phyloP scores from a whole-genome alignment of 1,284 basidiomycete species.

The Tilletia indica region DNA sequence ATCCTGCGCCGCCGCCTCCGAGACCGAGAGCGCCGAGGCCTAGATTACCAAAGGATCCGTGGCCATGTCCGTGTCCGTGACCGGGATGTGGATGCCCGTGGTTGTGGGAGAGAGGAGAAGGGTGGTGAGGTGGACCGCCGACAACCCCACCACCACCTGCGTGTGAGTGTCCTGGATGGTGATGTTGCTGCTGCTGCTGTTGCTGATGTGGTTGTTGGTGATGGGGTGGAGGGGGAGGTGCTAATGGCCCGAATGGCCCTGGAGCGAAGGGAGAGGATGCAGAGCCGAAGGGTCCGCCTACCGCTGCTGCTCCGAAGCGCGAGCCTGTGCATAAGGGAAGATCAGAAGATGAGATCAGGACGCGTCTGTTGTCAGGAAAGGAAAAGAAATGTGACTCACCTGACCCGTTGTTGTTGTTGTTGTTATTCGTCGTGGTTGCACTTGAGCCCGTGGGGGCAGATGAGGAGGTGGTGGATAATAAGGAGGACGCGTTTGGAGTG shows the following conservation, averaged over 20 bases:
- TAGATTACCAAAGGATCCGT: constrained; percentile 9
- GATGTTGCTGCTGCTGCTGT: neutral
- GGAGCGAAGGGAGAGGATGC: constrained; percentile 14
- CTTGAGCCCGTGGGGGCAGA: too few species aligned
- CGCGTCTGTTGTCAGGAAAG: neutral
- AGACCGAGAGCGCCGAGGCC: constrained; percentile 6
- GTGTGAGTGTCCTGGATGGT: constrained; percentile 10
- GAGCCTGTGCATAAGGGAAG: neutral
- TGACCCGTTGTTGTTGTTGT: neutral
- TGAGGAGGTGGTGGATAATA: too few species aligned
- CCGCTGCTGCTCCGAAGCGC: neutral
- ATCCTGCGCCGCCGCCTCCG: neutral
- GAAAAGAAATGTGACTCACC: neutral
- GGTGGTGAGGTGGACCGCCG: constrained; percentile 11
- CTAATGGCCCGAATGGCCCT: neutral
- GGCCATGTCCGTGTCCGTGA: constrained; percentile 6
- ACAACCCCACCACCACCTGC: too few species aligned
- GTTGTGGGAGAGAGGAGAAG: neutral
- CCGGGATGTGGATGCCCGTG: constrained; percentile 9
- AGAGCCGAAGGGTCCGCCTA: constrained; percentile 3
- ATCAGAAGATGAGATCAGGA: neutral
- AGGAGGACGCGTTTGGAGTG: too few species aligned
- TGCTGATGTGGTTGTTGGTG: neutral
- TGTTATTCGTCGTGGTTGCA: neutral
- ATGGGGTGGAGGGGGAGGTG: neutral